Evolutionary conservation across 192 early-diverging fungal species (phyloP).

Genomic region (Diversispora epigaea): DNA sequence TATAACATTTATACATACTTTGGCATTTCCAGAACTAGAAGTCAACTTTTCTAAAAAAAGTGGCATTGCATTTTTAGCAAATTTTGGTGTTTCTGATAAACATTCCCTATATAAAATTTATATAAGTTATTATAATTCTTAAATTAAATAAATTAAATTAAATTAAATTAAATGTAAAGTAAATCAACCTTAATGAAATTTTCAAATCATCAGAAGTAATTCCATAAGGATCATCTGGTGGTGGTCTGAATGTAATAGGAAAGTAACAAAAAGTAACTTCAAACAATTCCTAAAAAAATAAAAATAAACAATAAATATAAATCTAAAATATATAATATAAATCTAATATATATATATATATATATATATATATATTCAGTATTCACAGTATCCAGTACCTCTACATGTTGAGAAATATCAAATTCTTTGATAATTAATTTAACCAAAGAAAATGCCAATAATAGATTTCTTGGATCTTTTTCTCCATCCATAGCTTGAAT

Average conservation of each 20-base stretch:
- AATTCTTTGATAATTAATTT: conserved; percentile 70
- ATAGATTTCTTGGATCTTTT: conserved; percentile 96
- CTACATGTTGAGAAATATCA: conserved; percentile 75
- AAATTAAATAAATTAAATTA: neutral
- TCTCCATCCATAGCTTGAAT: conserved; percentile 92
- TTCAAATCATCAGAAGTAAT: conserved; percentile 94
- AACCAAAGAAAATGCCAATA: conserved; percentile 81
- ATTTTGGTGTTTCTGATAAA: conserved; percentile 74
- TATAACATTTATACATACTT: conserved; percentile 49
- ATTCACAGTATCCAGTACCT: conserved; percentile 58
- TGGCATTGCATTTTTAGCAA: conserved; percentile 82
- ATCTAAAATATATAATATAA: neutral
- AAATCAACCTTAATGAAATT: conserved; percentile 59
- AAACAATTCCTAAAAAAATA: conserved; percentile 74
- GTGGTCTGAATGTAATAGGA: conserved; percentile 97
- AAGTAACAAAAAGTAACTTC: conserved; percentile 99
- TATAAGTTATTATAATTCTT: neutral
- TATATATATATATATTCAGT: too few relatives aligned
- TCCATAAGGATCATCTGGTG: conserved; percentile 91
- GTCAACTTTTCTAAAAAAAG: conserved; percentile 88
- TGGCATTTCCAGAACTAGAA: conserved; percentile 82
- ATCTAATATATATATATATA: too few relatives aligned
- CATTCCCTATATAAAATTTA: conserved; percentile 51
- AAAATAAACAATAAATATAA: conserved; percentile 2
- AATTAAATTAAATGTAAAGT: neutral